Base-by-base conservation (phyloP, 768 basidiomycete genomes). In the Boletus barrowsii region DNA sequence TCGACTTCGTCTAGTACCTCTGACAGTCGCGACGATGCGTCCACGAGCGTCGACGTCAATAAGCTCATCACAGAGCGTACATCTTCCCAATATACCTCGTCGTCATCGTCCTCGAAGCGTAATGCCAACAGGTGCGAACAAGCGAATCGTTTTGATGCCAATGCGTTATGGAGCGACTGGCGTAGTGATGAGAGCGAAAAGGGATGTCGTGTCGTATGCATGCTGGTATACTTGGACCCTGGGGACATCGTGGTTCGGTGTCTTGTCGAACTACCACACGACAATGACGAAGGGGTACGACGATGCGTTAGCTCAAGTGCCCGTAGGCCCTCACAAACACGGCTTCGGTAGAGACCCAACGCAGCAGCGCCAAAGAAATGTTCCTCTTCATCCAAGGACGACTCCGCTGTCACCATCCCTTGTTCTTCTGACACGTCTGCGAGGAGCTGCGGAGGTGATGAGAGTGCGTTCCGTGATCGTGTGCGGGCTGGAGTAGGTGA, bases 71-170 rank as follows among this genome's bases (percentile, higher is more conserved):
- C 82, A 26, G 84, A 82, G 14, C 86, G 79, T 29, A 89, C 89
- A 61, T 92, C 86, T 60, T 92, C 90, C 90, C 90, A 93, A 60
- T 93, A 93, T 6, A 77, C 75, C 47, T 86, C 84, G 57, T 89
- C 87, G 33, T 85, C 87, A 45, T 82, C 83, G 43, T 86, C 84
- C 70, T 72, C 76, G 64, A 93, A 93, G 2, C 91, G 79, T 46
- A 93, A 68, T 5, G 90, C 90, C 3, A 93, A 76, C 4, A 93
- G 75, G 65, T 93, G 88, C 3, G 90, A 80, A 53, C 87, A 89
- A 0, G 90, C 80, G 62, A 88, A 91, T 14, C 90, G 81, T 58
- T 86, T 88, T 17, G 89, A 81, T 4, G 83, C 77, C 14, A 91
- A 58, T 0, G 89, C 84, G n/a, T 76, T 77, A 52, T 88, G 83